Conservation (phyloP, 2,329 filamentous ascomycete species). For the Madurella mycetomatis region DNA sequence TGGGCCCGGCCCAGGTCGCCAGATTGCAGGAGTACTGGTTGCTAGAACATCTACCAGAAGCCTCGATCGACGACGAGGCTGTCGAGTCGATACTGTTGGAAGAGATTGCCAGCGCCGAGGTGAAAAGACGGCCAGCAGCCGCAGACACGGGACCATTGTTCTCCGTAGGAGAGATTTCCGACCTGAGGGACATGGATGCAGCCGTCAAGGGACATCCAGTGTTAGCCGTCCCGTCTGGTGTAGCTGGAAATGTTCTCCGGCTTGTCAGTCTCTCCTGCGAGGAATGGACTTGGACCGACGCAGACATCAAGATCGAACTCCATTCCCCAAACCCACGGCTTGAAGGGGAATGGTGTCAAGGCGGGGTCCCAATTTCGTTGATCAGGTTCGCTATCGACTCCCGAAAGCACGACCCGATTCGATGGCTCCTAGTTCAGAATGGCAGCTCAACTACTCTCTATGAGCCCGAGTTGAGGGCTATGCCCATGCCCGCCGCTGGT, state of each 20-base stretch:
- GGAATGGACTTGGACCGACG: conserved; percentile 50
- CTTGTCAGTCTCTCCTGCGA: conserved; percentile 48
- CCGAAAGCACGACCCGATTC: conserved; percentile 35
- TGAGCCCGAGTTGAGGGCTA: conserved; percentile 43
- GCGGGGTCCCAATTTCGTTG: conserved; percentile 45
- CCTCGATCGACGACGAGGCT: conserved; percentile 37
- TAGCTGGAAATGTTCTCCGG: conserved; percentile 54
- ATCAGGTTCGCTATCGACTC: conserved; percentile 45
- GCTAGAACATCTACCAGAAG: conserved; percentile 47
- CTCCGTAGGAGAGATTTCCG: conserved; percentile 51
- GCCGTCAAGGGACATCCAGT: conserved; percentile 30
- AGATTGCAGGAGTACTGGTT: conserved; percentile 47
- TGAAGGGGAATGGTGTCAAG: conserved; percentile 52
- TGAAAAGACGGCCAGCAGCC: conserved; percentile 3
- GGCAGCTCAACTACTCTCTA: conserved; percentile 48
- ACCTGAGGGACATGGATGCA: conserved; percentile 32
- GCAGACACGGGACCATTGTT: conserved; percentile 38
- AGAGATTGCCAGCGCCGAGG: conserved; percentile 30
- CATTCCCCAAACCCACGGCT: conserved; percentile 39
- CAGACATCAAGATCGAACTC: conserved; percentile 45
- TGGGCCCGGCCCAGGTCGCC: conserved; percentile 24
- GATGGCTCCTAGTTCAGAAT: conserved; percentile 54
- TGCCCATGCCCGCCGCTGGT: conserved; percentile 6
- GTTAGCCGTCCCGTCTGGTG: conserved; percentile 51
- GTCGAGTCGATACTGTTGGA: conserved; percentile 34